Evolutionary conservation across 2,329 filamentous ascomycete genomes (phyloP).

Genomic region (Colletotrichum sp.): DNA sequence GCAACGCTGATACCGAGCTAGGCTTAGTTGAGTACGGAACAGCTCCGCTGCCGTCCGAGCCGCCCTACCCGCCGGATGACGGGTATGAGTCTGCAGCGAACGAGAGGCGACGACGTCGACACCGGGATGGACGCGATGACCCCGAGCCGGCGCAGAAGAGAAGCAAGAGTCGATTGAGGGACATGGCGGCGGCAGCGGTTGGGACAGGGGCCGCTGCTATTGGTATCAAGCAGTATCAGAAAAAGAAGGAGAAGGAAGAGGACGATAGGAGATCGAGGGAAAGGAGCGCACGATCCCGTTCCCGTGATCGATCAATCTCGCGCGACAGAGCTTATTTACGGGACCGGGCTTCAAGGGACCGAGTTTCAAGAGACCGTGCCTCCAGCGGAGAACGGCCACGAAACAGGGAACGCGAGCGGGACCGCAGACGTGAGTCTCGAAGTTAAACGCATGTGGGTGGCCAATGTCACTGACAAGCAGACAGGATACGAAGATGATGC

Average conservation of each 20-base stretch:
- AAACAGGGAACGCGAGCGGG: slow-evolving; percentile 30
- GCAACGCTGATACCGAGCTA: slow-evolving; percentile 67
- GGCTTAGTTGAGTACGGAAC: slow-evolving; percentile 72
- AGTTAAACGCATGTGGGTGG: not conserved
- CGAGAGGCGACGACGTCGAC: slow-evolving; percentile 43
- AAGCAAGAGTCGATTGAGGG: slow-evolving; percentile 59
- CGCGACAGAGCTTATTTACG: not conserved
- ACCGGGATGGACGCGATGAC: slow-evolving; percentile 39
- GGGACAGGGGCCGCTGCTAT: slow-evolving; percentile 65
- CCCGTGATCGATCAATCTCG: slow-evolving; percentile 9
- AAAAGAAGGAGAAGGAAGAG: slow-evolving; percentile 50
- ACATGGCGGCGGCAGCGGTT: slow-evolving; percentile 60
- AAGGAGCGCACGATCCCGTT: slow-evolving; percentile 5
- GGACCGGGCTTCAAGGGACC: slow-evolving; percentile 3
- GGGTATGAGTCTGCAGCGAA: slow-evolving; percentile 56
- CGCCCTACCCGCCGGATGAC: slow-evolving; percentile 36
- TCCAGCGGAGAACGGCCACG: slow-evolving; percentile 27
- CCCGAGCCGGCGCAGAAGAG: slow-evolving; percentile 47
- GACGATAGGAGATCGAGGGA: slow-evolving; percentile 23
- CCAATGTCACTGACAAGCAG: slow-evolving; percentile 16
- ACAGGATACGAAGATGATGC: slow-evolving; percentile 42
- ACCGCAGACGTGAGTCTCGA: slow-evolving; percentile 36
- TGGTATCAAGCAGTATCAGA: slow-evolving; percentile 65
- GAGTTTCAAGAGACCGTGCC: slow-evolving; percentile 2
- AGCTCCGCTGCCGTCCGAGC: slow-evolving; percentile 54